Evolutionary conservation across 1,284 basidiomycete genomes (phyloP).

Genomic region (Moniliophthora roreri): DNA sequence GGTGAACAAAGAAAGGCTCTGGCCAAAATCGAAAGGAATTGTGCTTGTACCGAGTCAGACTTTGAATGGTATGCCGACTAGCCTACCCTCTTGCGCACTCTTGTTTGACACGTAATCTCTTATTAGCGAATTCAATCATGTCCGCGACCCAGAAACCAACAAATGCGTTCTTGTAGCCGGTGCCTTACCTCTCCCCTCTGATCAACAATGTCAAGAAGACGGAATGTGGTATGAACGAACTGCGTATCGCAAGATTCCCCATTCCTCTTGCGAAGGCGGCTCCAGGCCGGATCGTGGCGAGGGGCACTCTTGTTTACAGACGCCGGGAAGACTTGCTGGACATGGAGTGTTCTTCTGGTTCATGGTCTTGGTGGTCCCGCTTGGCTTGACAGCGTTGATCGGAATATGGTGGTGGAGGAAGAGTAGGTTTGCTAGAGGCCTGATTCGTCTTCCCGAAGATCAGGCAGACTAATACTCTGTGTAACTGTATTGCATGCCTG

Average conservation of each 20-base stretch:
- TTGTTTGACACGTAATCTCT: neutral
- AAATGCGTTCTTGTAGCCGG: slow-evolving; percentile 74
- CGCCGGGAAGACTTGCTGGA: slow-evolving; percentile 66
- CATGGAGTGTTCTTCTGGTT: slow-evolving; percentile 84
- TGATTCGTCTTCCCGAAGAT: too few relatives aligned
- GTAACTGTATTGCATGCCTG: too few relatives aligned
- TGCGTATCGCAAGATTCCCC: slow-evolving; percentile 84
- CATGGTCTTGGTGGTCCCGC: slow-evolving; percentile 72
- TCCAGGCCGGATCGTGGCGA: slow-evolving; percentile 69
- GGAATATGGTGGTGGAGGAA: slow-evolving; percentile 80
- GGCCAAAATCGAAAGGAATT: slow-evolving; percentile 58
- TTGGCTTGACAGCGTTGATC: slow-evolving; percentile 69
- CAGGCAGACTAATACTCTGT: too few relatives aligned
- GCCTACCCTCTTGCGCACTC: neutral
- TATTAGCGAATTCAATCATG: slow-evolving; percentile 86
- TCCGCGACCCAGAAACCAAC: slow-evolving; percentile 62
- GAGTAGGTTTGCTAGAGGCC: slow-evolving; percentile 69
- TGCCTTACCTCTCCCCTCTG: slow-evolving; percentile 56
- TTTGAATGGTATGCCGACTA: slow-evolving; percentile 94
- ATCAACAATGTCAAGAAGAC: slow-evolving; percentile 56
- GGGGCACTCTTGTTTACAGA: slow-evolving; percentile 72
- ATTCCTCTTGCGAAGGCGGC: slow-evolving; percentile 83
- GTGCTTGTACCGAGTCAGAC: slow-evolving; percentile 71
- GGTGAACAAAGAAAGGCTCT: slow-evolving; percentile 68
- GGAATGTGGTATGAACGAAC: slow-evolving; percentile 92